phyloP scores from a whole-genome alignment of 2,329 filamentous ascomycete species.

The Trichoderma hamatum region DNA sequence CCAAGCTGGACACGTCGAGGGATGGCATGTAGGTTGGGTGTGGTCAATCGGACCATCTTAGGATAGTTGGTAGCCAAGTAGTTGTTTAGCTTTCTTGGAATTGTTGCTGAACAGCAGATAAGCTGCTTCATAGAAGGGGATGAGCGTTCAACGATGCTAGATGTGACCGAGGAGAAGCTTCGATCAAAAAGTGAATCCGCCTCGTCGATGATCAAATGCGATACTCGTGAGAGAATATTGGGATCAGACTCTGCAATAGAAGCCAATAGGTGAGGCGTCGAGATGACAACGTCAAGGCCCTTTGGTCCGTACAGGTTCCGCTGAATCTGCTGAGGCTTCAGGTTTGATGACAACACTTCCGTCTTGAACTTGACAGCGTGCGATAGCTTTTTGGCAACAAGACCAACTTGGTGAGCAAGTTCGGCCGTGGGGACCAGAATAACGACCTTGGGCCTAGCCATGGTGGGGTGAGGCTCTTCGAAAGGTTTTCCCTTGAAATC shows the following conservation, averaged over 20 bases:
- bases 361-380: conserved; percentile 87
- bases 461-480: conserved; percentile 71
- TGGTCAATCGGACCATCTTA: conserved; percentile 81
- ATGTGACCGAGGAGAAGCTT: conserved; percentile 84
- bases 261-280: conserved; percentile 85
- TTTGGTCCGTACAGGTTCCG: conserved; percentile 77
- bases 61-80: conserved; percentile 83
- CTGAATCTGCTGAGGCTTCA: conserved; percentile 78
- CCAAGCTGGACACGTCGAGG: conserved; percentile 91
- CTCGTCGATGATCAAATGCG: conserved; percentile 88
- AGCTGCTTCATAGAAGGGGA: conserved; percentile 82
- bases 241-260: conserved; percentile 89
- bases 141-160: conserved; percentile 77
- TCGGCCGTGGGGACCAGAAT: conserved; percentile 92
- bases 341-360: conserved; percentile 76
- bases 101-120: conserved; percentile 93
- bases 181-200: conserved; percentile 95
- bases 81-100: conserved; percentile 84
- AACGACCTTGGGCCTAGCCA: conserved; percentile 78
- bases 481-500: conserved; percentile 64
- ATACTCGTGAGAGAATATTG: conserved; percentile 88
- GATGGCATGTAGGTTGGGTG: conserved; percentile 94
- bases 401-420: conserved; percentile 83
- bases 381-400: conserved; percentile 77
- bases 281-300: conserved; percentile 83